Percentiles rank a stretch among this genome's conserved stretches.
Conservation (phyloP, 305 asterid species). For the Solanum hybrid region DNA sequence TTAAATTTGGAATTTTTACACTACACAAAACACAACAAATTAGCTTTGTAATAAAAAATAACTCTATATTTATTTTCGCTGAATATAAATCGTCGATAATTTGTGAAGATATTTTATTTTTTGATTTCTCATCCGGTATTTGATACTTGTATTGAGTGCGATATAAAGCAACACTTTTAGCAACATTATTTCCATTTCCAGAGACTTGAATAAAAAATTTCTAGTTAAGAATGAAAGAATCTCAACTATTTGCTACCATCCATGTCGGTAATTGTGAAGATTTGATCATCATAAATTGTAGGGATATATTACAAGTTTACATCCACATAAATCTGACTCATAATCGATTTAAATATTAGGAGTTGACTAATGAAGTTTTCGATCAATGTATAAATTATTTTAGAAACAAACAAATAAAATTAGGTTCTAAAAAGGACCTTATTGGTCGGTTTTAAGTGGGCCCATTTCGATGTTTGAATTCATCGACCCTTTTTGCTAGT, state of each 20-base stretch:
- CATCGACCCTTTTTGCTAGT: neutral
- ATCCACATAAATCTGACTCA: neutral
- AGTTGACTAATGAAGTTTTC: neutral
- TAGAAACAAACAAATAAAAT: neutral
- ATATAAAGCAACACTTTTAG: neutral
- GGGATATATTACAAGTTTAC: neutral
- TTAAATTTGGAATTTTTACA: neutral
- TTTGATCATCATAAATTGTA: neutral
- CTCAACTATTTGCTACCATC: neutral
- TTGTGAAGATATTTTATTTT: neutral
- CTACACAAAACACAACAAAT: neutral
- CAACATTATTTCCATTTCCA: neutral
- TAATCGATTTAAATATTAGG: neutral
- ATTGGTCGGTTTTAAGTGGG: slow-evolving; percentile 1
- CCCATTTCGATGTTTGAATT: neutral
- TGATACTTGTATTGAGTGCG: neutral
- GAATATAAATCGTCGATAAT: neutral
- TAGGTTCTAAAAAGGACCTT: neutral
- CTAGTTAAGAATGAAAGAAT: neutral
- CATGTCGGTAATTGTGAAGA: neutral
- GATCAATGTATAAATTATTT: neutral
- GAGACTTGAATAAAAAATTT: neutral
- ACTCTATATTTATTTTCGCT: neutral
- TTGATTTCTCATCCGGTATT: fast-evolving
- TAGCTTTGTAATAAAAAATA: neutral